These are phyloP conservation scores for Aspergillus brunneoviolaceus DNA, from an alignment of 2,329 filamentous ascomycete species.

Conservation along the genomic window DNA sequence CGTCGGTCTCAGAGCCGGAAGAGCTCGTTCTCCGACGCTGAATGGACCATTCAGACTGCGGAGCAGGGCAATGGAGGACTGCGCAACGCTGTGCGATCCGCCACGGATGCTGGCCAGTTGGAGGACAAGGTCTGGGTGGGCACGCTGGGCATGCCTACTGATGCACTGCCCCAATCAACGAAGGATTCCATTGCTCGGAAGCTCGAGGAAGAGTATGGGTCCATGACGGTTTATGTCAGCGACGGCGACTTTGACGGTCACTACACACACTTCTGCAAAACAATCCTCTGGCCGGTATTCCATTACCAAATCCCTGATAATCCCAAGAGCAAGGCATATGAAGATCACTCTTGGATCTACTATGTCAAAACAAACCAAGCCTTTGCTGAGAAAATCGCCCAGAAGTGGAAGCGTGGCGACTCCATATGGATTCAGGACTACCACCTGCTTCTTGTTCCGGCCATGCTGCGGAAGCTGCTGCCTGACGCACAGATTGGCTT, in stretches of 20 bases:
- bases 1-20: conserved; percentile 58
- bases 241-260: conserved; percentile 94
- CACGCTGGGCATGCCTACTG: conserved; percentile 90
- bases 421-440: conserved; percentile 96
- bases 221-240: conserved; percentile 78
- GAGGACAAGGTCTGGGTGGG: conserved; percentile 86
- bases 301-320: conserved; percentile 98
- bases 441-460: conserved; percentile 83
- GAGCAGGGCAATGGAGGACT: conserved; percentile 92
- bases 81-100: conserved; percentile 81
- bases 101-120: conserved; percentile 66
- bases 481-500: conserved; percentile 95
- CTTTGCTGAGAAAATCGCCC: conserved; percentile 86
- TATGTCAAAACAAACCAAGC: conserved; percentile 91
- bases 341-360: conserved; percentile 94
- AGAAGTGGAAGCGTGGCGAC: conserved; percentile 91
- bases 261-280: conserved; percentile 95
- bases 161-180: conserved; percentile 72
- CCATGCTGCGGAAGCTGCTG: conserved; percentile 79
- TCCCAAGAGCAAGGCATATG: conserved; percentile 96
- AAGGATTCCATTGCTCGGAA: conserved; percentile 81
- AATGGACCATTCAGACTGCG: conserved; percentile 80
- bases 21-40: conserved; percentile 67
- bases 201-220: conserved; percentile 77
- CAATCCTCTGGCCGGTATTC: conserved; percentile 95